Percentiles rank a stretch among this genome's conserved stretches.
phyloP scores from a whole-genome alignment of 176 grass and related monocot species.

The Musa acuminata region DNA sequence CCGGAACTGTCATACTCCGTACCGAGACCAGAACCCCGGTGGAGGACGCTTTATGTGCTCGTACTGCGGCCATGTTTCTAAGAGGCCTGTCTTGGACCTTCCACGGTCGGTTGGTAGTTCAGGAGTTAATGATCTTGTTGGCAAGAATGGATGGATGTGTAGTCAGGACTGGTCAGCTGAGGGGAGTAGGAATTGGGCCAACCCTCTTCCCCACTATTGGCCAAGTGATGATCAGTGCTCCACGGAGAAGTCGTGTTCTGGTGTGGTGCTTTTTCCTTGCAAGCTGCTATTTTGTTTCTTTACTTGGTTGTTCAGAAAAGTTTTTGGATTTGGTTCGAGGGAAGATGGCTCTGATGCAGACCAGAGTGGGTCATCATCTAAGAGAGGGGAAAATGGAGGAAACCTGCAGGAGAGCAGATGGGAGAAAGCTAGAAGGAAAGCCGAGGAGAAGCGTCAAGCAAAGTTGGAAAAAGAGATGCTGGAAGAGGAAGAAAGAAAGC shows the following conservation, averaged over 20 bases:
- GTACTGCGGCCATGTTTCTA: slow-evolving; percentile 83
- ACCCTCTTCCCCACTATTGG: slow-evolving; percentile 32
- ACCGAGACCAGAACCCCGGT: slow-evolving; percentile 86
- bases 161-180: slow-evolving; percentile 49
- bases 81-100: slow-evolving; percentile 69
- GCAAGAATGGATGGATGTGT: slow-evolving; percentile 59
- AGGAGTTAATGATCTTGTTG: neutral
- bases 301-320: slow-evolving; percentile 43
- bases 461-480: slow-evolving; percentile 88
- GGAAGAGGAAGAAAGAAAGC: slow-evolving; percentile 96
- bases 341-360: slow-evolving; percentile 25
- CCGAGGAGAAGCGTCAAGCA: slow-evolving; percentile 73
- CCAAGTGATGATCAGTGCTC: slow-evolving; percentile 32
- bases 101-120: slow-evolving; percentile 22
- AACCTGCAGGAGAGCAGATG: slow-evolving; percentile 61
- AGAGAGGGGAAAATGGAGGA: slow-evolving; percentile 45
- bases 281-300: slow-evolving; percentile 32
- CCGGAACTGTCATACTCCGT: slow-evolving; percentile 82
- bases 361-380: slow-evolving; percentile 32
- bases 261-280: slow-evolving; percentile 29
- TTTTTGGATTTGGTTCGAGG: slow-evolving; percentile 42
- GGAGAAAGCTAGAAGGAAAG: slow-evolving; percentile 81
- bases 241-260: slow-evolving; percentile 31
- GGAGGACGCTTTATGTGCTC: slow-evolving; percentile 94
- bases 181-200: slow-evolving; percentile 23